These are phyloP conservation scores for Jaltomata sinuosa DNA, from an alignment of 257 asterid species.

Conservation along the genomic window DNA sequence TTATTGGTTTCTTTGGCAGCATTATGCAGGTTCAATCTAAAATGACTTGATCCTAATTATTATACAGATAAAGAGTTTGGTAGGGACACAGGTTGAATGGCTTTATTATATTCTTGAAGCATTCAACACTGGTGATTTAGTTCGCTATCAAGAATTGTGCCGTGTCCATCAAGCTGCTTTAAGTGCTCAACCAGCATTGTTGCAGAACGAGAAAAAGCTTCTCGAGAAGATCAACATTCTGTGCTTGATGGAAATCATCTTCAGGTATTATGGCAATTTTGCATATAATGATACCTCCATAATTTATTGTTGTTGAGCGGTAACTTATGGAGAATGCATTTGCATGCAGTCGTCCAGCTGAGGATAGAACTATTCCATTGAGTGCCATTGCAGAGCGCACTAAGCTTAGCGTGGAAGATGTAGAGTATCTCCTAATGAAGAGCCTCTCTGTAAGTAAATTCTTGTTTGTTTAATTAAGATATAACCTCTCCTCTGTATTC, in stretches of 20 bases:
- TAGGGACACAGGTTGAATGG: constrained; percentile 90
- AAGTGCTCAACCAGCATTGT: constrained; percentile 77
- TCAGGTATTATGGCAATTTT: constrained; percentile 42
- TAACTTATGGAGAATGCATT: not conserved
- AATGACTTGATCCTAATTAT: not conserved
- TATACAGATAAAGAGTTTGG: constrained; percentile 70
- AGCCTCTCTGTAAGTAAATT: constrained; percentile 84
- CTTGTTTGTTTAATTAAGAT: not conserved
- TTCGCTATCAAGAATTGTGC: constrained; percentile 82
- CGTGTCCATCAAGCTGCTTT: constrained; percentile 74
- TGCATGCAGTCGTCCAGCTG: constrained; percentile 78
- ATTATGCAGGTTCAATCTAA: not conserved
- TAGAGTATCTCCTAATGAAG: constrained; percentile 93
- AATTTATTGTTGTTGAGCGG: not conserved
- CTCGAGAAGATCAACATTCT: constrained; percentile 95
- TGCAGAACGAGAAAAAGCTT: constrained; percentile 86
- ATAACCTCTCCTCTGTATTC: not conserved
- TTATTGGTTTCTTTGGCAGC: not conserved
- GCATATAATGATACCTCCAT: not conserved
- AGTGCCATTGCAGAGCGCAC: constrained; percentile 75
- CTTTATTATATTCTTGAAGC: constrained; percentile 82
- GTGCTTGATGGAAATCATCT: constrained; percentile 92
- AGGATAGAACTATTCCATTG: constrained; percentile 88
- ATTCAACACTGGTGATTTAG: constrained; percentile 76
- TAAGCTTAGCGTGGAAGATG: constrained; percentile 77